A percentile compares a stretch with the other conserved stretches of the same genome.
These are phyloP conservation scores for Fraxinus sp. DNA, from an alignment of 305 asterid genomes.

Conservation along the genomic window DNA sequence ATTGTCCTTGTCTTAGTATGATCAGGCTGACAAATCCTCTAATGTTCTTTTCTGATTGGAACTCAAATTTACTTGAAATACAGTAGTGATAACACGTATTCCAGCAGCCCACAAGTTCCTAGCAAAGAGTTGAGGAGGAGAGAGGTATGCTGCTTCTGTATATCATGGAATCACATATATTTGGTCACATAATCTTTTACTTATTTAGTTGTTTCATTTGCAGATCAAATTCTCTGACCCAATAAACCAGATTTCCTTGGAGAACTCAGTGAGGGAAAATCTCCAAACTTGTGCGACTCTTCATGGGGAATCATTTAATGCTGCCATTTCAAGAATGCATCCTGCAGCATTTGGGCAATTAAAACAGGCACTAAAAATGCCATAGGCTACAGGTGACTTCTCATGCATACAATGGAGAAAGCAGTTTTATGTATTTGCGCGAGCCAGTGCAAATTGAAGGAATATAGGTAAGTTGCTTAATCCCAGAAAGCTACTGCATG, in stretches of 20 bases:
- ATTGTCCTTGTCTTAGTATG: conserved; percentile 5
- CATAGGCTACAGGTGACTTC: conserved; percentile 36
- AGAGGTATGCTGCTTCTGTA: conserved; percentile 57
- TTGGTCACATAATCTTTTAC: background rate
- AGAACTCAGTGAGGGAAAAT: conserved; percentile 76
- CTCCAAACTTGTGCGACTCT: conserved; percentile 84
- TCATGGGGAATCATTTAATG: conserved; percentile 78
- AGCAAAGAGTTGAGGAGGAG: conserved; percentile 86
- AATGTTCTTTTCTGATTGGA: conserved; percentile 17
- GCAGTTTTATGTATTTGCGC: conserved; percentile 26
- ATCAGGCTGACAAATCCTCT: background rate
- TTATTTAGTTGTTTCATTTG: conserved; percentile 17
- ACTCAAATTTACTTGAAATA: conserved; percentile 24
- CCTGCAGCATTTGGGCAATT: conserved; percentile 76
- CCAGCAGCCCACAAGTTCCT: conserved; percentile 71
- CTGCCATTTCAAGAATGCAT: conserved; percentile 79
- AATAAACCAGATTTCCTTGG: conserved; percentile 69
- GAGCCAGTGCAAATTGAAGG: conserved; percentile 19
- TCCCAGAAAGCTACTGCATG: background rate
- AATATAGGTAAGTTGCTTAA: conserved; percentile 22
- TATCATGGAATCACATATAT: conserved; percentile 19
- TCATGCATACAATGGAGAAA: conserved; percentile 20
- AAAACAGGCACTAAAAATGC: conserved; percentile 83
- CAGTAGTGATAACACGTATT: conserved; percentile 64
- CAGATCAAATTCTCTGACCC: conserved; percentile 92